These are phyloP conservation scores for Calonectria ilicicola DNA, from an alignment of 2,329 filamentous ascomycete species.

Conservation along the genomic window DNA sequence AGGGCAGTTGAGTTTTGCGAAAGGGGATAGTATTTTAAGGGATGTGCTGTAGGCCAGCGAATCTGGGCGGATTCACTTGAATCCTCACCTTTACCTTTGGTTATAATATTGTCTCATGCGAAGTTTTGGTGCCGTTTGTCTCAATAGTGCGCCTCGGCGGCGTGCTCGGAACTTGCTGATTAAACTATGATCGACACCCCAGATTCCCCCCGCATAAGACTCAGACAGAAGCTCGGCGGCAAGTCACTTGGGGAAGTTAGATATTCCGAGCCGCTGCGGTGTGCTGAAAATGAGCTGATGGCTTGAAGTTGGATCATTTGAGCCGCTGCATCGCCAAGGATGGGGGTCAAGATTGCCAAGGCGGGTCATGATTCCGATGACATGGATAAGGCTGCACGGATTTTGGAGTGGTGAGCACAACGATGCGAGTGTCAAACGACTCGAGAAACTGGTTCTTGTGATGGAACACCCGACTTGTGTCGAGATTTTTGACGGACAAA, in stretches of 20 bases:
- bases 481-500: not conserved
- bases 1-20: no score
- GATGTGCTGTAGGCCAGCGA: conserved; percentile 30
- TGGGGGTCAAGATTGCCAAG: conserved; percentile 12
- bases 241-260: not conserved
- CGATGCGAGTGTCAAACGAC: not conserved
- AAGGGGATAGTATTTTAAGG: no score
- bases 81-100: not conserved
- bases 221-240: not conserved
- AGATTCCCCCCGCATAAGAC: not conserved
- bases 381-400: conserved; percentile 2
- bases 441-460: not conserved
- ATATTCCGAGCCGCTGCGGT: not conserved
- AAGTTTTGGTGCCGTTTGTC: not conserved
- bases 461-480: not conserved
- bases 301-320: not conserved
- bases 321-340: conserved; percentile 19
- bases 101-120: not conserved
- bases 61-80: conserved; percentile 6
- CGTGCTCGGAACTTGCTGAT: not conserved
- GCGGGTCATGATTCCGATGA: not conserved
- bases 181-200: not conserved
- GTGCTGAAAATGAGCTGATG: not conserved
- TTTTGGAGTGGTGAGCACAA: not conserved
- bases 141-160: not conserved